Conservation (phyloP, 2,329 filamentous ascomycete genomes). For the Taxawa tesnikishii region DNA sequence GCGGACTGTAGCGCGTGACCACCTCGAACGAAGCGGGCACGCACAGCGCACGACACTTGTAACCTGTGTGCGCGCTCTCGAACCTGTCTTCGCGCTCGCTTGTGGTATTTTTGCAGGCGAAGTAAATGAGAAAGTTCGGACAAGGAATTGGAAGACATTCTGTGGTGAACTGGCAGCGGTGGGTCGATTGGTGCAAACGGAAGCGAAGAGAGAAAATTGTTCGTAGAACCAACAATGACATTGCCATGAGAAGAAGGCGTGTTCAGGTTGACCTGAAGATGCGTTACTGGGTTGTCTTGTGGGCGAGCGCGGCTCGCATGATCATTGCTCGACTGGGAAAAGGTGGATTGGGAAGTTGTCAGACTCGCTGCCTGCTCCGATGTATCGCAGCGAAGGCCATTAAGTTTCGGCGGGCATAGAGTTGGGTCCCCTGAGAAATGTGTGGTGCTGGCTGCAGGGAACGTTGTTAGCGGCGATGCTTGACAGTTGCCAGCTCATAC, state of each 20-base stretch:
- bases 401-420: too few species aligned
- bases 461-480: slow-evolving; percentile 18
- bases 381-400: too few species aligned
- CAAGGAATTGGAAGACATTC: slow-evolving; percentile 21
- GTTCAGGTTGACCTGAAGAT: too few species aligned
- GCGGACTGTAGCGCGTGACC: slow-evolving; percentile 64
- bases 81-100: slow-evolving; percentile 64
- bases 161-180: slow-evolving; percentile 5
- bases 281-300: too few species aligned
- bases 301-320: too few species aligned
- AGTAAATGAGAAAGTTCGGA: slow-evolving; percentile 70
- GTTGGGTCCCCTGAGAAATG: too few species aligned
- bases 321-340: too few species aligned
- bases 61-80: slow-evolving; percentile 62
- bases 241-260: too few species aligned
- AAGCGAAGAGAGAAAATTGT: slow-evolving; percentile 8
- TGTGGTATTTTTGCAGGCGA: slow-evolving; percentile 66
- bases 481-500: slow-evolving; percentile 21
- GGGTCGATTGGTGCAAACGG: slow-evolving; percentile 6
- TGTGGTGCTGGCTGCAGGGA: slow-evolving; percentile 19
- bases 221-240: slow-evolving; percentile 13
- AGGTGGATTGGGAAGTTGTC: too few species aligned
- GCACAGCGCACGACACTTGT: slow-evolving; percentile 62
- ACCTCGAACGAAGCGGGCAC: slow-evolving; percentile 60
- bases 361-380: too few species aligned